Base-by-base conservation (phyloP, 73 alveolate genomes). In the Durusdinium trenchii region DNA sequence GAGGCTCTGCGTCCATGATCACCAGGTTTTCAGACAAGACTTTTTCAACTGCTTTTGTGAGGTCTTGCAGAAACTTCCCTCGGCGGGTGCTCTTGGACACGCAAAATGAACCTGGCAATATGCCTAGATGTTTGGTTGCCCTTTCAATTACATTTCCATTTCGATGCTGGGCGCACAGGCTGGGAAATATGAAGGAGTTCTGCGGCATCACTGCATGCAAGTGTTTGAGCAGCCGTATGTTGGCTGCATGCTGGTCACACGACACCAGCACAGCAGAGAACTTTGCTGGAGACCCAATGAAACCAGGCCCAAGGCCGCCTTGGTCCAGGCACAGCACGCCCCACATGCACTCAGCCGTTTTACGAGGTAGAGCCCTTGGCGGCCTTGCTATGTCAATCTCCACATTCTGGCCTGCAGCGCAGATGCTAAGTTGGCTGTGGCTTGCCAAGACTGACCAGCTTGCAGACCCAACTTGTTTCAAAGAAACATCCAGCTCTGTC, bases 271-370 rank as follows among this genome's bases (percentile, higher is more conserved):
- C 91, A 43, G 42, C 51, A 36, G 94, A 61, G 35, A 85, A 85
- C 36, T 54, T 35, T 2, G 94, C 94, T 1, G 28, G 43, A 18
- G 78, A 6, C 35, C 81, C 57, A 16, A 85, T 6, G 81, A 10
- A 35, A 85, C 94, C 61, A 46, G 94, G 94, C 94, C 91, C 42
- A 47, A 79, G 91, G 91, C 91, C 91, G 64, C 91, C 91, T 23
- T 28, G 47, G 18, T 48, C 67, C 3, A 43, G 45, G 67, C 43
- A 46, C 35, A n/a, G 47, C 48, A 73, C 93, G 26, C 73, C 73
- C 71, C 45, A 82, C 93, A 82, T 50, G 73, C 93, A 82, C 36
- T 71, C 26, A 23, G 93, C 71, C 16, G 93, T 82, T 48, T 82
- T 82, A 46, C 73, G 71, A 23, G 93, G 69, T 73, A 79, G 30